Base-by-base conservation (phyloP, 2,329 filamentous ascomycete genomes). In the Stemphylium vesicarium region DNA sequence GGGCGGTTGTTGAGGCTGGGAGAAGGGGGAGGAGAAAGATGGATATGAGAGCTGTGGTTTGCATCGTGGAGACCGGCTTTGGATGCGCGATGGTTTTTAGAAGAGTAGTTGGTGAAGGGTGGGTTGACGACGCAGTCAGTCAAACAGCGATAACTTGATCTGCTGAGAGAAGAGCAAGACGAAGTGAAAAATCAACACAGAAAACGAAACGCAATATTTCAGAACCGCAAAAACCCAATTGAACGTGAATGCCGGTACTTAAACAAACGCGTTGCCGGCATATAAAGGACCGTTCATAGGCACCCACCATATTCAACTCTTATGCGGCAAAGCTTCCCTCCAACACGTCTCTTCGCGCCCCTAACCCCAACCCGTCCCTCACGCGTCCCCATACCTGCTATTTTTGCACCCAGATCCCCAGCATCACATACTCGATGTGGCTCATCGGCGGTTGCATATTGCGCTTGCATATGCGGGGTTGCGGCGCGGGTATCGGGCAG, bases 401-500 rank as follows among this genome's bases (percentile, higher is more conserved):
- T 60, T 49, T 18, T 43, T 4, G 29, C 39, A 40, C 46, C 18
- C 33, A 18, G 46, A 39, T 41, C 49, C 55, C 49, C 29, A 29
- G 26, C 15, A 16, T 29, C 20, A 13, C 10, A 22, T 41, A 37
- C 36, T 12, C 20, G n/a, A 41, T 36, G 15, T n/a, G 50, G 24
- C 36, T 24, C 24, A 37, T 33, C 49, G 50, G 48, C 42, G 40
- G 44, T 18, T 51, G 33, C 36, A 36, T 24, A 8, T 24, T 24
- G 22, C 22, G 22, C 22, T 24, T 24, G 22, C 22, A 47, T 29
- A 51, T 53, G 58, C 56, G 52, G 51, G 52, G 58, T 46, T 55
- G 54, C 43, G 54, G 57, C 50, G 46, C 22, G 18, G 41, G 58
- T 47, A 45, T 50, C 51, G 41, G 50, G 39, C 53, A 59, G 40